phyloP scores from a whole-genome alignment of 768 basidiomycete species.

The Psilocybe cubensis region DNA sequence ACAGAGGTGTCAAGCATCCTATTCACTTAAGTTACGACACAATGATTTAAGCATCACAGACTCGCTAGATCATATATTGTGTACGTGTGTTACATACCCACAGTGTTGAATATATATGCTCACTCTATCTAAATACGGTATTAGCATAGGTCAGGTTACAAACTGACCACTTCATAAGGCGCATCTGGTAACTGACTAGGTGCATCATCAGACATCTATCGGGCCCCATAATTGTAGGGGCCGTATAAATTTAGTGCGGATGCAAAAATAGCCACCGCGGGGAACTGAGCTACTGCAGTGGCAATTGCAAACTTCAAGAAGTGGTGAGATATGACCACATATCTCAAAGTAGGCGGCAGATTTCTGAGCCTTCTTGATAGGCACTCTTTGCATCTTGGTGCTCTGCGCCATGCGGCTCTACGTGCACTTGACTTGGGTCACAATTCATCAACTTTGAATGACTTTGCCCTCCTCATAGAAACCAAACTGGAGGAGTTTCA shows the following conservation, averaged over 20 bases:
- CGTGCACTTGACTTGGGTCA: constrained; percentile 29
- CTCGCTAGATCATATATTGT: constrained; percentile 27
- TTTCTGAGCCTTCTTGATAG: constrained; percentile 14
- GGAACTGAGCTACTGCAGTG: constrained; percentile 16
- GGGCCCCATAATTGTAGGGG: constrained; percentile 16
- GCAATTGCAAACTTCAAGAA: constrained; percentile 27
- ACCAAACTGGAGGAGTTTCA: constrained; percentile 24
- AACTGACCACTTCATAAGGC: constrained; percentile 30
- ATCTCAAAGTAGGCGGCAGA: background rate
- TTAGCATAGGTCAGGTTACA: constrained; percentile 24
- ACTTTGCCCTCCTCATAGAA: constrained; percentile 26
- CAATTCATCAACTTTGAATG: constrained; percentile 21
- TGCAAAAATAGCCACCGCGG: constrained; percentile 15
- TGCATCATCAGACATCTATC: constrained; percentile 7
- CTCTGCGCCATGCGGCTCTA: constrained; percentile 27
- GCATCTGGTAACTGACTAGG: constrained; percentile 5
- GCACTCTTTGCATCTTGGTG: constrained; percentile 28
- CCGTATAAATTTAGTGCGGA: constrained; percentile 25
- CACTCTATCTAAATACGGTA: constrained; percentile 12
- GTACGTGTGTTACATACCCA: constrained; percentile 16
- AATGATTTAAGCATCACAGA: background rate
- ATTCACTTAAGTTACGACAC: background rate
- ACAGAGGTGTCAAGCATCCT: constrained; percentile 25
- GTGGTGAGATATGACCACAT: constrained; percentile 19
- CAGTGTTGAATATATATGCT: constrained; percentile 7